Evolutionary conservation across 441 rosid species (phyloP), one percentile per base, ranked within the genome.

Genomic region (Mallotus repandus): DNA sequence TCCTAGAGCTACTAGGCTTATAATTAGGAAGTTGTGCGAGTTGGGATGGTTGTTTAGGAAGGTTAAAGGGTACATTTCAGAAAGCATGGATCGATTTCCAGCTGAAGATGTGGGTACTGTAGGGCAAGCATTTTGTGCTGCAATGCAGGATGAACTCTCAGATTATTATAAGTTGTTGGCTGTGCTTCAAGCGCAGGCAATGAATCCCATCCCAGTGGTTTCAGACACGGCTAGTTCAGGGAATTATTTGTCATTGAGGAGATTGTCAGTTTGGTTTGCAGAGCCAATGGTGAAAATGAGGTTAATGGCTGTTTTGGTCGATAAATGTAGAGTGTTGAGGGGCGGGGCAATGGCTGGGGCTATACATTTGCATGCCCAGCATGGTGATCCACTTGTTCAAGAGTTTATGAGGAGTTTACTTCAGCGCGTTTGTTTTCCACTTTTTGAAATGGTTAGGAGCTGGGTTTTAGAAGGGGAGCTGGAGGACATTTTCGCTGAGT

Each of bases 291-390:
- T 89, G 83, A 95, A 95, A 84, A 95, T 92, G 98, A 88, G 98
- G 82, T 81, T 94, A 69, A 94, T 94, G 99, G 99, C 94, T 75
- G 90, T 92, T 78, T 82, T 94, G 90, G 98, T 91, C 74, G 98
- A 92, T 77, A 92, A 92, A 63, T 92, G 98, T 76, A 82, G 85
- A 81, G 89, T 87, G 70, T 77, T 95, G 82, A 91, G 93, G 82
- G 99, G 98, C 52, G 99, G 98, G 61, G 94, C 99, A 12, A 94
- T 91, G 98, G 93, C 97, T 59, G 99, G 97, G 48, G 91, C 98
- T 66, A 94, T 94, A 71, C 99, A 94, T 82, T 80, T 94, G 87
- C 98, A 91, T 55, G 99, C 97, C 25, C 96, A 91, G 69, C 99
- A 94, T 14, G 97, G 99, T 60, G 96, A 94, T 74, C 91, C 91